These are phyloP conservation scores for Talaromyces stipitatus DNA, from an alignment of 495 filamentous ascomycete species.

Conservation along the genomic window DNA sequence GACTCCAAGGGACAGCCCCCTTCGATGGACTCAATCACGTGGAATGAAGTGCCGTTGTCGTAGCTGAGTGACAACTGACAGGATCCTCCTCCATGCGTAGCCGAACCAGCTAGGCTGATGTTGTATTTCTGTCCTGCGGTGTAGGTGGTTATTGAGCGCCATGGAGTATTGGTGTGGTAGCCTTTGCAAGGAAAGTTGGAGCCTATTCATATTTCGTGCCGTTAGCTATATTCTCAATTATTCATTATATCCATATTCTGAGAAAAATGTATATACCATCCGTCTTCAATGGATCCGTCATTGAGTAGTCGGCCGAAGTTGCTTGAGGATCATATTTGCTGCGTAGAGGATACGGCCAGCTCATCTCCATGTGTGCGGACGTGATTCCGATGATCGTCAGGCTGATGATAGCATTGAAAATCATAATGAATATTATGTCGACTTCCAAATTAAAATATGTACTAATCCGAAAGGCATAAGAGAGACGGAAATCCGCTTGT, in stretches of 20 bases:
- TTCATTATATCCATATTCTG: neutral
- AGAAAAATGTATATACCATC: neutral
- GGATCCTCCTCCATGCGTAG: conserved; percentile 36
- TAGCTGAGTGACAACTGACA: conserved; percentile 40
- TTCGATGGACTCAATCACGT: conserved; percentile 30
- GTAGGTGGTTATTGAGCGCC: conserved; percentile 8
- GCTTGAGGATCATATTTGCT: conserved; percentile 8
- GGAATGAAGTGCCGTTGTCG: conserved; percentile 23
- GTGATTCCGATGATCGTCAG: neutral
- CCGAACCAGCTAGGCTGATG: conserved; percentile 49
- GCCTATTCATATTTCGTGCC: conserved; percentile 18
- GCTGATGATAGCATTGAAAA: neutral
- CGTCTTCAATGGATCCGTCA: conserved; percentile 5
- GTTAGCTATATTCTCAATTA: neutral
- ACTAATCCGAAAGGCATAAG: neutral
- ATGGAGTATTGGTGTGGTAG: conserved; percentile 29
- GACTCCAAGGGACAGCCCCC: conserved; percentile 33
- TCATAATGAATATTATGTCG: conserved; percentile 2
- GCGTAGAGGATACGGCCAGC: conserved; percentile 12
- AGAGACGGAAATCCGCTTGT: neutral
- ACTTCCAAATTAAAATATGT: neutral
- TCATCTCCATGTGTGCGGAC: conserved; percentile 10
- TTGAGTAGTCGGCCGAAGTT: conserved; percentile 7
- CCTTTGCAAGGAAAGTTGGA: conserved; percentile 65
- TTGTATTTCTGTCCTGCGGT: conserved; percentile 48